Base-by-base conservation (phyloP, 805 yeast genomes). In the Ogataea trehaloabstinens region DNA sequence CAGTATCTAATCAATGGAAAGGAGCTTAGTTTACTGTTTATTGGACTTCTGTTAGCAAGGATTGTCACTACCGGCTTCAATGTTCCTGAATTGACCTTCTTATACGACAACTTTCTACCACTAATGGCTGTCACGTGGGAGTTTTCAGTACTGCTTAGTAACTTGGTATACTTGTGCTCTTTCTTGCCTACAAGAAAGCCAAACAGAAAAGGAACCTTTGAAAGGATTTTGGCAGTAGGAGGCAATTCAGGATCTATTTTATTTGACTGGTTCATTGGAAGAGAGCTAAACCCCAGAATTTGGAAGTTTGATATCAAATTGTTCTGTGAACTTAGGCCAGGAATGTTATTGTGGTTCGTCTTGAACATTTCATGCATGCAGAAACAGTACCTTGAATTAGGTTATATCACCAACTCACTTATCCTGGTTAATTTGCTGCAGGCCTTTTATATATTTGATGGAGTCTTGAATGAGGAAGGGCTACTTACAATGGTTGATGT, bases 191-290 rank as follows among this genome's bases (percentile, higher is more conserved):
- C 79, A 28, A 42, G 61, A 47, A 53, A 24, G 52, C 65, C 41
- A 5, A 84, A 82, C 55, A 82, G 82, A 5, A 40, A 52, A 4
- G 75, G 72, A 0, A 76, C 81, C 1, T 68, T 67, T 8, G 93
- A 86, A 53, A 70, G 85, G 47, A 78, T 93, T 28, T 69, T 93
- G 37, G 90, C 97, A 0, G 61, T 75, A 28, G 93, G 93, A 31
- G 99, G 99, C 3, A 91, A 91, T 64, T 72, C 95, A 0, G 85
- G 87, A 0, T 80, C 76, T 48, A 49, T 63, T 0, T 51, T 91
- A 7, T 91, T 85, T 58, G 96, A 93, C 56, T 90, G 96, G 97
- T 93, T 89, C 57, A 89, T 93, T 58, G 99, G 99, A 21, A 79
- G 99, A 44, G 98, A 91, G 64, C 70, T 93, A 56, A 93, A 93